Base-by-base conservation (phyloP, 2,329 filamentous ascomycete species). In the Furcasterigmium sp. region DNA sequence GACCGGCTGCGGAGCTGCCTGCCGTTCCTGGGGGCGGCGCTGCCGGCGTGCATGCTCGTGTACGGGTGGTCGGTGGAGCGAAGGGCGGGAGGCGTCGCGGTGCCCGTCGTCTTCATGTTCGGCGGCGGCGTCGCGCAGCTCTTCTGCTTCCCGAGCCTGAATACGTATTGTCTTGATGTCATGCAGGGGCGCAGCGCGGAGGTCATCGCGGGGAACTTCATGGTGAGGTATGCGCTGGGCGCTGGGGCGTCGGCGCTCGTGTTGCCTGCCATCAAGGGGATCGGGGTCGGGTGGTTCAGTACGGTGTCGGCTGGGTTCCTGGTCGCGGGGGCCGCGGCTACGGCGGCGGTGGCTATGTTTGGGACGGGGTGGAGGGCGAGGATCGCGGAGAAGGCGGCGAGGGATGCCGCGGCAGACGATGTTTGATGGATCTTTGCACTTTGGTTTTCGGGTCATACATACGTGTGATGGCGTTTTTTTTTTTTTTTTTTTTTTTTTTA, bases 181-280 rank as follows among this genome's bases (percentile, higher is more conserved):
- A 48, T 48, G n/a, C 43, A 46, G 13, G 46, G 43, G 3, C 38
- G 46, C 9, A 44, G 46, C 7, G 46, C 46, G 18, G 46, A 50
- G 30, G 43, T 48, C 10, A 39, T 88, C 35, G 85, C 86, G 0
- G 85, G 85, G 0, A 93, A 91, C 60, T 93, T 91, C 60, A 80
- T 89, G 54, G 70, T 87, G 40, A 73, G 87, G 6, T 93, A 91
- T 60, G 57, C 89, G 6, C 85, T 90, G 51, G 87, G 82, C 1
- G 86, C 85, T 10, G 63, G 78, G 5, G 85, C 80, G 0, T 85
- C 81, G 3, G 87, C 84, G 0, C 77, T 80, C 2, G 86, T 86
- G 43, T 68, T 93, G 44, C 88, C 88, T 0, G 84, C 82, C 1
- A 75, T 90, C n/a, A 69, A 89, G 46, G 67, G 62, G 23, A 84